phyloP scores from a whole-genome alignment of 2,329 filamentous ascomycete genomes.

The Pyrenophora seminiperda region DNA sequence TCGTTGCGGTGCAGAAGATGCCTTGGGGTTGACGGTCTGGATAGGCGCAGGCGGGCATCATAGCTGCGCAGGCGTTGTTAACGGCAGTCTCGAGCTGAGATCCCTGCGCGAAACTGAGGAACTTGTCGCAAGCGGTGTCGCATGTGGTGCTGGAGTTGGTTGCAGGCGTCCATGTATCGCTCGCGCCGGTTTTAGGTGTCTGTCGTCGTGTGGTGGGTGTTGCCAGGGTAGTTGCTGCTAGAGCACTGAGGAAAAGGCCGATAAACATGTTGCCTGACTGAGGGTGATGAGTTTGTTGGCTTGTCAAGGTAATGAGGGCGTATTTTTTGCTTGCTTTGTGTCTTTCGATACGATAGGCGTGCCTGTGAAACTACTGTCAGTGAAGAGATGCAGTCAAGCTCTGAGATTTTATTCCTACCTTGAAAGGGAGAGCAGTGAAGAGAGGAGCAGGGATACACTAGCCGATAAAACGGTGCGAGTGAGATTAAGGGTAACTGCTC shows the following conservation, averaged over 20 bases:
- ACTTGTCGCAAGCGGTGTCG: slow-evolving; percentile 26
- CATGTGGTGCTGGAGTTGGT: slow-evolving; percentile 22
- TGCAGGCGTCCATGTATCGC: slow-evolving; percentile 24
- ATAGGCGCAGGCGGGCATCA: slow-evolving; percentile 37
- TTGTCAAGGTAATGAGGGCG: not conserved
- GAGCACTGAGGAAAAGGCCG: slow-evolving; percentile 17
- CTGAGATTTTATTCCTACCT: not conserved
- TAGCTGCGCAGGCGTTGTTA: slow-evolving; percentile 34
- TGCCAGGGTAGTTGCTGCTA: slow-evolving; percentile 21
- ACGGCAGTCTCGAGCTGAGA: slow-evolving; percentile 27
- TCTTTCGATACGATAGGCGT: not conserved
- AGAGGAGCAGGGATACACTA: not conserved
- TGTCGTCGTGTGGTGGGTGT: slow-evolving; percentile 16
- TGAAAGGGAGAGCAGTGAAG: not conserved
- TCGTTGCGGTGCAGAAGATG: slow-evolving; percentile 23
- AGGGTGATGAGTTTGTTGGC: not conserved
- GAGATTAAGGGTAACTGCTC: not conserved
- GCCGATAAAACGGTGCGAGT: not conserved
- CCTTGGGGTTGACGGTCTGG: slow-evolving; percentile 18
- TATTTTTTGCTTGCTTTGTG: not conserved
- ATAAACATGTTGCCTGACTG: slow-evolving; percentile 21
- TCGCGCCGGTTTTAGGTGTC: not conserved
- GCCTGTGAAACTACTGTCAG: not conserved
- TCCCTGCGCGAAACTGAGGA: slow-evolving; percentile 27
- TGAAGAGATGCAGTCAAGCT: not conserved